Evolutionary conservation across 2,329 filamentous ascomycete genomes (phyloP), one percentile per base, ranked within the genome.

Genomic region (Rutstroemia sp.): DNA sequence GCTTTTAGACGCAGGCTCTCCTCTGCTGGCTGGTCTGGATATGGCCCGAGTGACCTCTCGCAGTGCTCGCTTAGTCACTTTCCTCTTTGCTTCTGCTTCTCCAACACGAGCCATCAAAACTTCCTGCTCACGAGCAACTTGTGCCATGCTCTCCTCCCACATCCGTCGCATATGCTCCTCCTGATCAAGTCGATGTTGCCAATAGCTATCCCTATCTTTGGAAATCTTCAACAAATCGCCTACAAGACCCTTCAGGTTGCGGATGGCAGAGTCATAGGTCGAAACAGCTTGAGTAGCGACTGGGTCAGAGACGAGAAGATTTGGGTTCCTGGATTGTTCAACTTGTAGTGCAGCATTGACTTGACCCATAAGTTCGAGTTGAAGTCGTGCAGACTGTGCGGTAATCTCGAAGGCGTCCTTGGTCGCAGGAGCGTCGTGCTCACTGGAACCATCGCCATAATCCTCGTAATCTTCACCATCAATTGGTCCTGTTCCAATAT

Each of bases 111-210:
- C 89, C 69, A 97, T 90, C 1, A 99, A 79, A 52, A 91, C 82
- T 72, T 97, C 94, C 66, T 99, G 94, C 70, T 99, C 94, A 56
- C 84, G 85, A 18, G 92, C 94, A n/a, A 99, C 88, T 66, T 92
- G 86, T 9, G 94, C 91, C 94, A 99, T 96, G 72, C 92, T 97
- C 67, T 99, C 94, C 73, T 99, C 94, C 94, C 94, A 99, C 83
- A 99, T 89, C 58, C 89, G 86, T 39, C 94, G 85, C 74, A 97
- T 87, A 69, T 96, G 90, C 45, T 86, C 86, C 73, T 99, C 94
- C 54, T 91, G 86, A 64, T 96, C 92, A 42, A 99, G 77, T 14
- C 92, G 86, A 69, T 95, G 95, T 71, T 97, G 92, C 94, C 94
- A 99, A 70, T 95, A 96, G 0, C 90, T 85, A 71, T 99, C 94